Base-by-base conservation (phyloP, 352 stramenopile species). In the Pythium volutum region DNA sequence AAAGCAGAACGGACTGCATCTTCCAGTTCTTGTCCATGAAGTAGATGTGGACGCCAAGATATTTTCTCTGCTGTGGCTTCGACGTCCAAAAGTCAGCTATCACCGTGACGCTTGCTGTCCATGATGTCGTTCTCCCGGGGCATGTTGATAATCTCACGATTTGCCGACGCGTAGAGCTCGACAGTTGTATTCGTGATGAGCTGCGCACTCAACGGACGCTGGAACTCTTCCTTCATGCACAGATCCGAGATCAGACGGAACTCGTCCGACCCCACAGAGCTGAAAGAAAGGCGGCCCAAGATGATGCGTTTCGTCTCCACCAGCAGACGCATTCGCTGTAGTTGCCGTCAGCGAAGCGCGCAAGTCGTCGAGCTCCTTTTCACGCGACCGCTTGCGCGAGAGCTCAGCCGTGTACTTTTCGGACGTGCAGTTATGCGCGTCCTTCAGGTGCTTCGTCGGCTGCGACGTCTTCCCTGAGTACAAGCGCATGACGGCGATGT, bases 91-190 rank as follows among this genome's bases (percentile, higher is more conserved):
- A n/a, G n/a, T n/a, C n/a, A n/a, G n/a, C n/a, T n/a, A n/a, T n/a
- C n/a, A n/a, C n/a, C n/a, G n/a, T n/a, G n/a, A n/a, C n/a, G n/a
- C n/a, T n/a, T n/a, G n/a, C n/a, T n/a, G n/a, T n/a, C n/a, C n/a
- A n/a, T n/a, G n/a, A n/a, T n/a, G n/a, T n/a, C n/a, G n/a, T n/a
- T n/a, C n/a, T n/a, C n/a, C n/a, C n/a, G n/a, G n/a, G n/a, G n/a
- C n/a, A n/a, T n/a, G n/a, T n/a, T n/a, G n/a, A n/a, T n/a, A n/a
- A n/a, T n/a, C n/a, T n/a, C n/a, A n/a, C n/a, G n/a, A n/a, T n/a
- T n/a, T n/a, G n/a, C n/a, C n/a, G n/a, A n/a, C 11, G 38, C 16
- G 23, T 65, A 65, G 2, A 65, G n/a, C 39, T 65, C 58, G 27
- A 65, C 23, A 12, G 54, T 59, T 0, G 48, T 20, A 22, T 65